These are phyloP conservation scores for Alternaria gaisen DNA, from an alignment of 2,329 filamentous ascomycete species.

Conservation along the genomic window DNA sequence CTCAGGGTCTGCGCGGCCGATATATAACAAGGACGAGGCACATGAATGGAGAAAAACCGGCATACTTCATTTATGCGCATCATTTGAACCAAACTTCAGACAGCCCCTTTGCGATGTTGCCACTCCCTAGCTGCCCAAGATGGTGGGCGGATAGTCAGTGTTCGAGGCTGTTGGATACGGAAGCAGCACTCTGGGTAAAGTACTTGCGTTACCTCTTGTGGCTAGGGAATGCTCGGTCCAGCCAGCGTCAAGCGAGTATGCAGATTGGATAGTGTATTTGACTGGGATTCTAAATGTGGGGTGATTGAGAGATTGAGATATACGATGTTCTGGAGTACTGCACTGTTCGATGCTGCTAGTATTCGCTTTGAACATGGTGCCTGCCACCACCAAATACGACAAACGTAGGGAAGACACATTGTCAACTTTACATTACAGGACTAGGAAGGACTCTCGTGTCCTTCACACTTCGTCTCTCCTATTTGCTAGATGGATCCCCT, in stretches of 20 bases:
- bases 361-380: not conserved
- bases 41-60: constrained; percentile 9
- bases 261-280: constrained; percentile 9
- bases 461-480: not conserved
- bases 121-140: constrained; percentile 7
- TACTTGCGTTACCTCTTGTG: constrained; percentile 11
- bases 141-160: constrained; percentile 8
- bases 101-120: not conserved
- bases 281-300: constrained; percentile 8
- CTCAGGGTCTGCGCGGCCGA: constrained; percentile 5
- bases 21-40: not conserved
- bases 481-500: not conserved
- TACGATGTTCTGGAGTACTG: constrained; percentile 7
- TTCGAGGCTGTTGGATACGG: constrained; percentile 26
- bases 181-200: constrained; percentile 30
- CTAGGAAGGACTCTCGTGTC: not conserved
- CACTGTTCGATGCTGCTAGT: not conserved
- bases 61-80: constrained; percentile 20
- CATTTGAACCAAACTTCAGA: constrained; percentile 15
- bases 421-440: not conserved
- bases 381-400: not conserved
- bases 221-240: constrained; percentile 8
- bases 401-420: not conserved
- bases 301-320: constrained; percentile 13
- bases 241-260: constrained; percentile 10